phyloP scores from a whole-genome alignment of 2,329 filamentous ascomycete species.

The Onygenales sp. region DNA sequence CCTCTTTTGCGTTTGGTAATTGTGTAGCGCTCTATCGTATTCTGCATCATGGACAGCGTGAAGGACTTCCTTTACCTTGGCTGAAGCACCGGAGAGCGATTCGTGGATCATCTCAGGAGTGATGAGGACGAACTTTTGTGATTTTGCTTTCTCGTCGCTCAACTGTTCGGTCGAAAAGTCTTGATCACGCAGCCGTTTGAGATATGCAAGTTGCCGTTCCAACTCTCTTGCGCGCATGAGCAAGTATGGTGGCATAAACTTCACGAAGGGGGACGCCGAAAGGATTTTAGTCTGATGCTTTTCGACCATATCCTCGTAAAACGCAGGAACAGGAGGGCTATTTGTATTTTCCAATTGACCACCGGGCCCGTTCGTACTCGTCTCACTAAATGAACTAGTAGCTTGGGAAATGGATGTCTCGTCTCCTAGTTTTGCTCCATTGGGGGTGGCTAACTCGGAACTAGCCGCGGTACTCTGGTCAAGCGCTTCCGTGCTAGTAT shows the following conservation, averaged over 20 bases:
- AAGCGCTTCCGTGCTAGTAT: neutral
- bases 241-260: conserved; percentile 87
- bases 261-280: conserved; percentile 92
- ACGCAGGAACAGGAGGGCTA: conserved; percentile 76
- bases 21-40: conserved; percentile 88
- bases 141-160: conserved; percentile 52
- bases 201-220: conserved; percentile 70
- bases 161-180: conserved; percentile 30
- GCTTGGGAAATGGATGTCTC: conserved; percentile 12
- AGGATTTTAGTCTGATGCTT: conserved; percentile 89
- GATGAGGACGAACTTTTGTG: conserved; percentile 77
- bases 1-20: conserved; percentile 85
- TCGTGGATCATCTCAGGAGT: conserved; percentile 92
- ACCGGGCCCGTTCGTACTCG: conserved; percentile 8
- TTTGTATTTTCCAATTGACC: conserved; percentile 52
- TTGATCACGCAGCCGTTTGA: conserved; percentile 75
- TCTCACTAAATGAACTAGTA: conserved; percentile 9
- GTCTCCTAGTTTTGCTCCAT: conserved; percentile 10
- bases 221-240: conserved; percentile 87
- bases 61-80: conserved; percentile 83
- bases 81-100: conserved; percentile 67
- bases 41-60: conserved; percentile 94
- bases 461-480: conserved; percentile 5
- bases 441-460: conserved; percentile 1
- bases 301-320: conserved; percentile 89